These are phyloP conservation scores for Ustilago trichophora DNA, from an alignment of 1,284 basidiomycete genomes.

Conservation along the genomic window DNA sequence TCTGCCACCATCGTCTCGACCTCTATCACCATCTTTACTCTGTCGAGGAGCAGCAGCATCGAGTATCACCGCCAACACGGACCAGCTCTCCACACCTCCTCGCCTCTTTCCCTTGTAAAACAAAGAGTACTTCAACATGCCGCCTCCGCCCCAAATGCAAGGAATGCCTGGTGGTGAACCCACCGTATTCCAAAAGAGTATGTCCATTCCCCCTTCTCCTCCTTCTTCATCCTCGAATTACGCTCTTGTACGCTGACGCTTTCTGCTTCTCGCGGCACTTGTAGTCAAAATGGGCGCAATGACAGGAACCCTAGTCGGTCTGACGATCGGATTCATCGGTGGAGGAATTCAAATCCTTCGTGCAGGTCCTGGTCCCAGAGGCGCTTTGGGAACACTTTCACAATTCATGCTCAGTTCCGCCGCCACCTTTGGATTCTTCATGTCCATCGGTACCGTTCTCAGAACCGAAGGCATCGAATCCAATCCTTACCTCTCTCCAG, in stretches of 20 bases:
- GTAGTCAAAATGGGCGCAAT: constrained; percentile 64
- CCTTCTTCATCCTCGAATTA: not conserved
- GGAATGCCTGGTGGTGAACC: constrained; percentile 41
- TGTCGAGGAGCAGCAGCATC: no score
- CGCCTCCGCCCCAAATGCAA: constrained; percentile 44
- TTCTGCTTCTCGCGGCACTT: no score
- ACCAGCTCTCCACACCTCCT: no score
- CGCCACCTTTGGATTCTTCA: constrained; percentile 64
- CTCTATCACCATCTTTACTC: no score
- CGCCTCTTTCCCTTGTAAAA: no score
- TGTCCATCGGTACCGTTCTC: constrained; percentile 63
- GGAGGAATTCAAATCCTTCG: constrained; percentile 62
- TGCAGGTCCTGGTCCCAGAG: constrained; percentile 59
- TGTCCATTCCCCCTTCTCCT: not conserved
- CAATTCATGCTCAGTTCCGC: constrained; percentile 63
- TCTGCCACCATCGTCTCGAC: no score
- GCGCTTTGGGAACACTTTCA: constrained; percentile 54
- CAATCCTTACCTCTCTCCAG: constrained; percentile 26
- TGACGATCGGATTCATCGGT: constrained; percentile 64
- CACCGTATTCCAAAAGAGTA: constrained; percentile 50
- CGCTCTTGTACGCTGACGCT: not conserved
- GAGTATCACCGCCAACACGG: no score
- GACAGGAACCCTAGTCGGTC: constrained; percentile 63
- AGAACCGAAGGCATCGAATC: constrained; percentile 51
- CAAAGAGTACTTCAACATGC: constrained; percentile 10